These are phyloP conservation scores for Fusarium pseudocircinatum DNA, from an alignment of 2,329 filamentous ascomycete species.

Conservation along the genomic window DNA sequence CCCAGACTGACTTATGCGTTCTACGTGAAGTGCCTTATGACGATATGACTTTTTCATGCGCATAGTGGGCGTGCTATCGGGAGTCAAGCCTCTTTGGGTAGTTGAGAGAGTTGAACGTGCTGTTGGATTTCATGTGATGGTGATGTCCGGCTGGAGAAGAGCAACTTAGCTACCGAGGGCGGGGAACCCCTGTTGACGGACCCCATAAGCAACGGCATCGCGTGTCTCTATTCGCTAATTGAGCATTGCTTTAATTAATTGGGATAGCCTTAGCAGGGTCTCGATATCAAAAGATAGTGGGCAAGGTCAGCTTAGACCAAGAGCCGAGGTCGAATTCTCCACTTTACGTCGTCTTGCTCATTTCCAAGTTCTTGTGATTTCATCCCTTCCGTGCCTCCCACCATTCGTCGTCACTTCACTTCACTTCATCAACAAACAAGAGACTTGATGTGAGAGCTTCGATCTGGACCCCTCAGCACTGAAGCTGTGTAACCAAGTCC, in stretches of 20 bases:
- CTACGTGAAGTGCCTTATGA: not conserved
- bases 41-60: not conserved
- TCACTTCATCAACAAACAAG: slow-evolving; percentile 1
- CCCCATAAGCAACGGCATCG: not conserved
- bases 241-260: slow-evolving; percentile 33
- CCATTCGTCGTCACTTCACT: not conserved
- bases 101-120: not conserved
- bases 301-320: slow-evolving; percentile 3
- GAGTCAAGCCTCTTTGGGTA: not conserved
- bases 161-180: slow-evolving; percentile 18
- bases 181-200: slow-evolving; percentile 31
- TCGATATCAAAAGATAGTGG: slow-evolving; percentile 6
- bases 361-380: slow-evolving; percentile 38
- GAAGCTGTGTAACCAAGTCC: slow-evolving; percentile 4
- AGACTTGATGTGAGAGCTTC: slow-evolving; percentile 17
- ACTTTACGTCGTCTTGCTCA: slow-evolving; percentile 33
- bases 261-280: slow-evolving; percentile 22
- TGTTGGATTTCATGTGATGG: slow-evolving; percentile 22
- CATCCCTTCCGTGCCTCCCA: slow-evolving; percentile 21
- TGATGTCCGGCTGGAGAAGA: slow-evolving; percentile 7
- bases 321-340: slow-evolving; percentile 33
- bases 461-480: slow-evolving; percentile 17
- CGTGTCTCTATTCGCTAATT: slow-evolving; percentile 8
- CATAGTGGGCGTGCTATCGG: not conserved
- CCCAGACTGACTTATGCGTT: not conserved